These are phyloP conservation scores for Nannochloropsis salina DNA, from an alignment of 108 stramenopile genomes.

Conservation along the genomic window DNA sequence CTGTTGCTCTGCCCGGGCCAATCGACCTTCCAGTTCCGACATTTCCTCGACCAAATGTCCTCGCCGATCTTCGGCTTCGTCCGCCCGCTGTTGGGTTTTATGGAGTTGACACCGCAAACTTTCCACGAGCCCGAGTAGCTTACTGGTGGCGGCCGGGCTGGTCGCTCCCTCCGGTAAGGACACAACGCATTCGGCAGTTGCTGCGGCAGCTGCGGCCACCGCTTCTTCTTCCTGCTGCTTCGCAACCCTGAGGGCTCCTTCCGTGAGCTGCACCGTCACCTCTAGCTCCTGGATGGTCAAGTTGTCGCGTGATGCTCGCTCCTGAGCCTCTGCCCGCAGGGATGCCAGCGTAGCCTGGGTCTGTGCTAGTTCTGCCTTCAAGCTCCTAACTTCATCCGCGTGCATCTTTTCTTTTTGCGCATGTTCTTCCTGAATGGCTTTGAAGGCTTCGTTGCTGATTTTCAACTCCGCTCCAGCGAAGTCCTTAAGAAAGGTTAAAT, in stretches of 20 bases:
- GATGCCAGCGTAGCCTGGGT: not conserved
- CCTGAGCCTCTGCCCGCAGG: not conserved
- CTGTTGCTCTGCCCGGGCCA: not conserved
- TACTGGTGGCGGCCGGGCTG: not conserved
- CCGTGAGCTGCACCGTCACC: not conserved
- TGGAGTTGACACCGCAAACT: not conserved
- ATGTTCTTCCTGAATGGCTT: not conserved
- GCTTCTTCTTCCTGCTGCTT: not conserved
- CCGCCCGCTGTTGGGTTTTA: not conserved
- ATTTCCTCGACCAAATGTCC: not conserved
- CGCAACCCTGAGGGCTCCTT: not conserved
- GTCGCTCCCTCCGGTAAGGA: not conserved
- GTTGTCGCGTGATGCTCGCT: not conserved
- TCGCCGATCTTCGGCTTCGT: not conserved
- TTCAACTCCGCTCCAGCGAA: not conserved
- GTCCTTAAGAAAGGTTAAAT: not conserved
- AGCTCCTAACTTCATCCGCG: not conserved
- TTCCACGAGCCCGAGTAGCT: not conserved
- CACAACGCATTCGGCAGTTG: too few species aligned
- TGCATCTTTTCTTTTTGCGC: not conserved
- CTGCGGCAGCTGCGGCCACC: not conserved
- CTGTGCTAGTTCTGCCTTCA: not conserved
- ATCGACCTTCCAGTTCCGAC: not conserved
- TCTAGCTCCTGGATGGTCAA: slow-evolving; percentile 13
- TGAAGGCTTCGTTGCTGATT: not conserved